A percentile compares a stretch with the other conserved stretches of the same genome.
Evolutionary conservation across 257 asterid species (phyloP).

Genomic region (Gentiana macrophylla): DNA sequence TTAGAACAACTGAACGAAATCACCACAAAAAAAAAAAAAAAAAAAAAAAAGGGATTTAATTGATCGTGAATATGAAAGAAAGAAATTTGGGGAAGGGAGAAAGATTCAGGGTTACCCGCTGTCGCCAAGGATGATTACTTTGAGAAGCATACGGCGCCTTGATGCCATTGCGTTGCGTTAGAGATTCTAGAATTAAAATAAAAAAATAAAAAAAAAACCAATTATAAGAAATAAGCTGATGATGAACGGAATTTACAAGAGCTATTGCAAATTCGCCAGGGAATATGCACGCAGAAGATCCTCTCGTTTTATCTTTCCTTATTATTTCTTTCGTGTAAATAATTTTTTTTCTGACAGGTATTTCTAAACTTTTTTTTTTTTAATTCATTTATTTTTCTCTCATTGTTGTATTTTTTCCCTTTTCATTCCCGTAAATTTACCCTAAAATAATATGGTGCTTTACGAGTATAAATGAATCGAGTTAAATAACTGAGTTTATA

Average conservation of each 20-base stretch:
- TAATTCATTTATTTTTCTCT: too few species aligned
- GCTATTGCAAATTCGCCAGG: neutral
- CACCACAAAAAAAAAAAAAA: neutral
- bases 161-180: slow-evolving; percentile 24
- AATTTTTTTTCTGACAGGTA: too few species aligned
- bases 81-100: slow-evolving; percentile 1
- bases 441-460: too few species aligned
- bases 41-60: neutral
- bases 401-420: too few species aligned
- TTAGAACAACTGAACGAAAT: neutral
- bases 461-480: too few species aligned
- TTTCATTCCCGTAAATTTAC: too few species aligned
- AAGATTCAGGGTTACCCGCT: slow-evolving; percentile 26
- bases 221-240: neutral
- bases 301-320: neutral
- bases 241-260: neutral
- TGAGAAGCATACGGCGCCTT: slow-evolving; percentile 35
- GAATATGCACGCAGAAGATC: neutral
- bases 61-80: too few species aligned
- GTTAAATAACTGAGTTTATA: too few species aligned
- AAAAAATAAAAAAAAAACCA: neutral
- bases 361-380: too few species aligned
- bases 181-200: too few species aligned
- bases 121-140: slow-evolving; percentile 43
- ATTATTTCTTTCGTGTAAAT: neutral